Base-by-base conservation (phyloP, 2,329 filamentous ascomycete genomes). In the Exophiala sp. region DNA sequence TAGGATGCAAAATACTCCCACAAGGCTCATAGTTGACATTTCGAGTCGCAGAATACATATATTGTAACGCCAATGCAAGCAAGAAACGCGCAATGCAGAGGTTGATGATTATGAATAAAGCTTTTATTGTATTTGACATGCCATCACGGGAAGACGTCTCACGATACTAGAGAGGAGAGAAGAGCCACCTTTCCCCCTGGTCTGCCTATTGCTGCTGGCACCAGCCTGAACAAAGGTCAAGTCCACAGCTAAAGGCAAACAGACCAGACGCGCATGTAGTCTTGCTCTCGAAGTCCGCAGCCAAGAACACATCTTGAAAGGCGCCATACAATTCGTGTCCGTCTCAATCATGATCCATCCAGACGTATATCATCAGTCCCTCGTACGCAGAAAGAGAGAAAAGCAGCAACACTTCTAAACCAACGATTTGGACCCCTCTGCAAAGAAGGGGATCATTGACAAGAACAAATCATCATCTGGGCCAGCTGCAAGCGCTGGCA, bases 71-170 rank as follows among this genome's bases (percentile, higher is more conserved):
- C 29, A 9, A 32, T 13, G 3, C 7, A 32, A 32, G 11, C 29
- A 7, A 7, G 11, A 32, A 32, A n/a, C 29, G 11, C 7, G 7
- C 11, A n/a, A 13, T 32, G 29, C 11, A 32, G 29, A 32, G 11
- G 3, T 32, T 32, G 29, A 30, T 29, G 16, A 54, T 54, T 57
- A 57, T 29, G 21, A 54, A 52, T 57, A 50, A 39, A 52, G 54
- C 54, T 54, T 57, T 57, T 57, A 47, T 49, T 53, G 52, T 57
- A 57, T 49, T 45, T 54, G 51, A 54, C 54, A 57, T 52, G 51
- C 52, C 54, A 54, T 57, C 48, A 54, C 35, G 38, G 43, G 38
- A 43, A n/a, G n/a, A 32, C 23, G 40, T 30, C 42, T 50, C 53
- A 48, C 40, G 51, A 47, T 35, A n/a, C n/a, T n/a, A n/a, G n/a